phyloP scores from a whole-genome alignment of 2,329 filamentous ascomycete genomes.

The Pyrenophora teres region DNA sequence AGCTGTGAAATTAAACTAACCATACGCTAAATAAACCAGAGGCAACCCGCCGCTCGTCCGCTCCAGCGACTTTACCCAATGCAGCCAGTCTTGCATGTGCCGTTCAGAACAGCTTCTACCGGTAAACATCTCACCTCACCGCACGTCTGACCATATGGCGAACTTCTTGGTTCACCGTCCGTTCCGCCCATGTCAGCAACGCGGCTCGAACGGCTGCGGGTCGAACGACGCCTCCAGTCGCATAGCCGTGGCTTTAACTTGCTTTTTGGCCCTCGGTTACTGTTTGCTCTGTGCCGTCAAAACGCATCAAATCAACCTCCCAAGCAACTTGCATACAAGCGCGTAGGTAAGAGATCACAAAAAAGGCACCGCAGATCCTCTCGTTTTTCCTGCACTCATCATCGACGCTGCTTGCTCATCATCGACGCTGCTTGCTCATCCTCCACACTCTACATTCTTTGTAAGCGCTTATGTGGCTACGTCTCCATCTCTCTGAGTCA shows the following conservation, averaged over 20 bases:
- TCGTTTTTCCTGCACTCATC: no score
- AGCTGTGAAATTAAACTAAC: background rate
- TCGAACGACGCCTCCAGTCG: no score
- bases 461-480: background rate
- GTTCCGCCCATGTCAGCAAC: no score
- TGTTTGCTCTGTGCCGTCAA: no score
- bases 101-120: background rate
- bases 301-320: no score
- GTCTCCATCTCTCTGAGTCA: background rate
- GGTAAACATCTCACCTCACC: background rate
- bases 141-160: no score
- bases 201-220: no score
- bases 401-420: background rate
- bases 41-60: background rate
- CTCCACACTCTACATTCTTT: conserved; percentile 1
- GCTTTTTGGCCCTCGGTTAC: no score
- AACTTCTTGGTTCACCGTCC: no score
- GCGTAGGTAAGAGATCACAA: background rate
- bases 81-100: conserved; percentile 1
- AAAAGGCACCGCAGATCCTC: no score
- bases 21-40: background rate
- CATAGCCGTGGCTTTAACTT: no score
- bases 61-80: background rate
- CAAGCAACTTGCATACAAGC: no score
- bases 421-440: background rate